Conservation (phyloP, 1,284 basidiomycete species). For the Moesziomyces antarcticus region DNA sequence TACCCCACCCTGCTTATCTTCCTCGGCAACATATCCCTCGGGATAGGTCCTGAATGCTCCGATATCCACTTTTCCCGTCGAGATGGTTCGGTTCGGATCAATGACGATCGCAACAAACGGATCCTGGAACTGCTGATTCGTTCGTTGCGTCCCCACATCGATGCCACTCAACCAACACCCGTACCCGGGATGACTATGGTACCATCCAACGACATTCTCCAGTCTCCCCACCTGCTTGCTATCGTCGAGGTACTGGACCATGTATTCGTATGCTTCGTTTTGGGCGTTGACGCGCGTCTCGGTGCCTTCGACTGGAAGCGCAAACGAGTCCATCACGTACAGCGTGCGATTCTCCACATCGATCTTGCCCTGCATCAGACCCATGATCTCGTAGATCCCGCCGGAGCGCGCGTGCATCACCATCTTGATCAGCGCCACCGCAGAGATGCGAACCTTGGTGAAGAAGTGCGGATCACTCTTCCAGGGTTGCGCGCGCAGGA, state of each 20-base stretch:
- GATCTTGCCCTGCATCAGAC: conserved; percentile 97
- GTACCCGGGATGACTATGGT: conserved; percentile 99
- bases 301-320: conserved; percentile 96
- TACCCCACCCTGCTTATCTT: background rate
- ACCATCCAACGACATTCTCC: conserved; percentile 97
- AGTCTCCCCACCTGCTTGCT: conserved; percentile 83
- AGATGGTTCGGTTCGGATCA: conserved; percentile 97
- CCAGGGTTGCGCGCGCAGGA: conserved; percentile 85
- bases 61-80: conserved; percentile 96
- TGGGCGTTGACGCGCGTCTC: conserved; percentile 98
- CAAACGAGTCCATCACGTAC: conserved; percentile 85
- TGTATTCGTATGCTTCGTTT: conserved; percentile 96
- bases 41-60: conserved; percentile 98
- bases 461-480: conserved; percentile 90
- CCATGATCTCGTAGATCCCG: conserved; percentile 98
- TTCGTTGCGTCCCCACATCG: conserved; percentile 94
- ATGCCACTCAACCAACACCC: conserved; percentile 99
- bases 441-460: conserved; percentile 92
- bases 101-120: conserved; percentile 98
- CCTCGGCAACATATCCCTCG: conserved; percentile 70
- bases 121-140: conserved; percentile 92
- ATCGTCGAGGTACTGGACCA: conserved; percentile 89
- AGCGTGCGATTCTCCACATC: conserved; percentile 86
- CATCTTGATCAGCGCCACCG: conserved; percentile 97
- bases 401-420: conserved; percentile 98